Percentiles rank a stretch among this genome's conserved stretches.
These are phyloP conservation scores for Sequoia sempervirens DNA, from an alignment of 75 land plant genomes.

Conservation along the genomic window DNA sequence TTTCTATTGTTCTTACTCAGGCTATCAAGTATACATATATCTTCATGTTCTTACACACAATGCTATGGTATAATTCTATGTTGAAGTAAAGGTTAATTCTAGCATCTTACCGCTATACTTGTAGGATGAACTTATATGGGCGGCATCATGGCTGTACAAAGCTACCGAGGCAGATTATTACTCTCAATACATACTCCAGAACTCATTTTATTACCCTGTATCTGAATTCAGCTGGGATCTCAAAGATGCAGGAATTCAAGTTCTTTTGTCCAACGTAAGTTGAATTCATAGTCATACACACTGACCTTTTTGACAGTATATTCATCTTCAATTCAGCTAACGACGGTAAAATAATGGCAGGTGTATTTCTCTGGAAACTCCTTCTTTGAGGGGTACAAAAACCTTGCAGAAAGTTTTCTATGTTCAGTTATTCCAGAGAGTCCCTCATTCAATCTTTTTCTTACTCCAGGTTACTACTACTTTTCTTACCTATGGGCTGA, in stretches of 20 bases:
- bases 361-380: slow-evolving; percentile 51
- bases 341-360: slow-evolving; percentile 19
- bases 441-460: slow-evolving; percentile 30
- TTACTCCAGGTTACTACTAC: slow-evolving; percentile 60
- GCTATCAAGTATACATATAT: slow-evolving; percentile 53
- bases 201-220: slow-evolving; percentile 25
- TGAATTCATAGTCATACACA: too few species aligned
- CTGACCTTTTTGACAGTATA: not conserved
- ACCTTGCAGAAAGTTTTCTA: slow-evolving; percentile 64
- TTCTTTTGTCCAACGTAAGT: slow-evolving; percentile 45
- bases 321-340: not conserved
- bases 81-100: not conserved
- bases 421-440: slow-evolving; percentile 76
- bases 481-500: slow-evolving; percentile 5
- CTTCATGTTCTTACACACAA: not conserved
- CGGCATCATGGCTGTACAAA: slow-evolving; percentile 80
- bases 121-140: slow-evolving; percentile 91
- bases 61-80: not conserved
- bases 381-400: slow-evolving; percentile 32
- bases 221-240: slow-evolving; percentile 74
- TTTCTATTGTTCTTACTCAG: slow-evolving; percentile 93
- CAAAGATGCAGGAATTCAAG: slow-evolving; percentile 60
- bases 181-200: slow-evolving; percentile 38
- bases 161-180: slow-evolving; percentile 43
- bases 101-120: not conserved